These are phyloP conservation scores for Candida boleticola DNA, from an alignment of 805 yeast genomes.

Conservation along the genomic window DNA sequence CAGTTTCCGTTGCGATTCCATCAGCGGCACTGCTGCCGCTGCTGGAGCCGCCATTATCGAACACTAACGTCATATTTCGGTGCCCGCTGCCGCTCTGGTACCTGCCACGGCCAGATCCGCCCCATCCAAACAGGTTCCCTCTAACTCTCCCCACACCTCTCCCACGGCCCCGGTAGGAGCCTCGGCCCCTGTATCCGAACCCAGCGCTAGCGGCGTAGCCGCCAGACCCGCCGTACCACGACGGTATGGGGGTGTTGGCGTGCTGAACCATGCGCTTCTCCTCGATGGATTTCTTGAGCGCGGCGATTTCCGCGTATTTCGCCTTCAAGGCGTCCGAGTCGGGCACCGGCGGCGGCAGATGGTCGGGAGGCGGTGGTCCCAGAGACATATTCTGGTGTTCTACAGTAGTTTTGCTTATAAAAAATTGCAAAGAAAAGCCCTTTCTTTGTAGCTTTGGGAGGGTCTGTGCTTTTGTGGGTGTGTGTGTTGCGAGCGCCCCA, in stretches of 20 bases:
- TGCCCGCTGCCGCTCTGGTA: slow-evolving; percentile 8
- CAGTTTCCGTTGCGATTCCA: not conserved
- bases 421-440: no score
- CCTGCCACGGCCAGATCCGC: not conserved
- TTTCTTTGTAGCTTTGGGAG: no score
- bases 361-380: slow-evolving; percentile 1
- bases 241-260: not conserved
- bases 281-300: slow-evolving; percentile 23
- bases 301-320: slow-evolving; percentile 29
- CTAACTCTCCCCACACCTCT: not conserved
- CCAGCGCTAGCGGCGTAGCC: no score
- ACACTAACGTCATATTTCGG: slow-evolving; percentile 30
- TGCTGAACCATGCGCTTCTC: slow-evolving; percentile 14
- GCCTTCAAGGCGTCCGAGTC: slow-evolving; percentile 21
- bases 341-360: slow-evolving; percentile 5
- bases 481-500: no score
- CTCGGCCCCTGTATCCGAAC: not conserved
- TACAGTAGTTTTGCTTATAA: no score
- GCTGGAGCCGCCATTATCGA: slow-evolving; percentile 13
- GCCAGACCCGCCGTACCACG: not conserved
- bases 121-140: not conserved
- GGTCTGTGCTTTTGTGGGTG: no score
- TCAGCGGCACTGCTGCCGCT: no score
- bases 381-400: not conserved
- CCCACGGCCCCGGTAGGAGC: slow-evolving; percentile 10